Evolutionary conservation across 164 flowering plant species (phyloP).

Genomic region (Santalum album): DNA sequence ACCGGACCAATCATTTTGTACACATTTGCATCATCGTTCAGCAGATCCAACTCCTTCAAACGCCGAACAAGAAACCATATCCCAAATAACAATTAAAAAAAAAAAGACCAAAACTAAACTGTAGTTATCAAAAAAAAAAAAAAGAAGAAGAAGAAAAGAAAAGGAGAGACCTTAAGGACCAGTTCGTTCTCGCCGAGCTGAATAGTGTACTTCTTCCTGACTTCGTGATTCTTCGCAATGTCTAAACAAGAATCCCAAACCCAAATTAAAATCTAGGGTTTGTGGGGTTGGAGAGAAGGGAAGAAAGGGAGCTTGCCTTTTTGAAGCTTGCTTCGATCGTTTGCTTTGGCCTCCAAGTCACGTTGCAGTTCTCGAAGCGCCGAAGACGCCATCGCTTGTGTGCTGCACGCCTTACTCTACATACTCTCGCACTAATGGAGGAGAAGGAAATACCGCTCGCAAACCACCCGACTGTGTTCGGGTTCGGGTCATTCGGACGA

Average conservation of each 20-base stretch:
- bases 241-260: slow-evolving; percentile 29
- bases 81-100: no score
- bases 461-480: no score
- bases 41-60: slow-evolving; percentile 76
- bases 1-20: slow-evolving; percentile 96
- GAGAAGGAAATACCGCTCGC: no score
- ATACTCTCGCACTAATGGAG: no score
- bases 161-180: slow-evolving; percentile 65
- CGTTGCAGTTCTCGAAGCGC: slow-evolving; percentile 62
- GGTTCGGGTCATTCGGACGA: no score
- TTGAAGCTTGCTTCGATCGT: slow-evolving; percentile 75
- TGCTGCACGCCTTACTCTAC: no score
- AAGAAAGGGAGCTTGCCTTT: slow-evolving; percentile 37
- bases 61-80: no score
- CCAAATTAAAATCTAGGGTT: no score
- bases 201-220: slow-evolving; percentile 90
- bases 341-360: slow-evolving; percentile 80
- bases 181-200: slow-evolving; percentile 98
- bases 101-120: no score
- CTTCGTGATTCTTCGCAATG: slow-evolving; percentile 84
- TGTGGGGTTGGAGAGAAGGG: no score
- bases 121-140: no score
- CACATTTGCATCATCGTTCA: slow-evolving; percentile 80
- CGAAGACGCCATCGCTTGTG: no score
- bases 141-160: neutral